phyloP scores from a whole-genome alignment of 495 filamentous ascomycete species.

The Neurospora sp. region DNA sequence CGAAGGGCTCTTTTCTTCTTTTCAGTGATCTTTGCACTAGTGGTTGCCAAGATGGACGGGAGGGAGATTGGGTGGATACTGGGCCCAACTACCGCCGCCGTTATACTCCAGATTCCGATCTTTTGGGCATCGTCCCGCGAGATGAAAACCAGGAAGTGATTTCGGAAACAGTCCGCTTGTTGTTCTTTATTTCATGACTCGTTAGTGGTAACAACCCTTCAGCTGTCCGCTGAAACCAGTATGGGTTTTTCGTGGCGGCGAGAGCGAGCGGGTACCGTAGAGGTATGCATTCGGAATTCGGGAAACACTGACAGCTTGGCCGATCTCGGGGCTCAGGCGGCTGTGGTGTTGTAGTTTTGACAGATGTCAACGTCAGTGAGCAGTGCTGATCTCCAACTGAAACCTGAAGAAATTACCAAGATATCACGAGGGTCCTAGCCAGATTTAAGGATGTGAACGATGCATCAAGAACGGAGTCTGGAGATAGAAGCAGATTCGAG shows the following conservation, averaged over 20 bases:
- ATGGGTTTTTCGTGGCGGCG: not conserved
- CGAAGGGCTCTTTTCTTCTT: not conserved
- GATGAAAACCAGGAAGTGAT: not conserved
- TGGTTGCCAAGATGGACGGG: slow-evolving; percentile 1
- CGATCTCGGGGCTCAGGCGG: not conserved
- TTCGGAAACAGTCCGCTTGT: not conserved
- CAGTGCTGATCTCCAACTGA: not conserved
- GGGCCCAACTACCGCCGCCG: not conserved
- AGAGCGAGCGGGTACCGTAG: not conserved
- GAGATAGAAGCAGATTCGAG: not conserved
- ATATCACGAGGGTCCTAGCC: not conserved
- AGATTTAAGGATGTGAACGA: not conserved
- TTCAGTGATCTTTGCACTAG: slow-evolving; percentile 1
- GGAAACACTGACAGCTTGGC: slow-evolving; percentile 2
- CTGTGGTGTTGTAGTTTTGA: not conserved
- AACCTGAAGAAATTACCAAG: not conserved
- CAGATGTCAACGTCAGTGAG: not conserved
- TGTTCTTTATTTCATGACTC: not conserved
- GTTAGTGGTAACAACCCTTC: not conserved
- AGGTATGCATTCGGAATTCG: not conserved
- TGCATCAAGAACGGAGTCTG: not conserved
- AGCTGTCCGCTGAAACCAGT: slow-evolving; percentile 2
- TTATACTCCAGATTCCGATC: not conserved
- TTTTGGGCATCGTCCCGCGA: not conserved
- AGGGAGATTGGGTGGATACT: not conserved